These are phyloP conservation scores for Boechera divaricarpa DNA, from an alignment of 345 rosid genomes.

Conservation along the genomic window DNA sequence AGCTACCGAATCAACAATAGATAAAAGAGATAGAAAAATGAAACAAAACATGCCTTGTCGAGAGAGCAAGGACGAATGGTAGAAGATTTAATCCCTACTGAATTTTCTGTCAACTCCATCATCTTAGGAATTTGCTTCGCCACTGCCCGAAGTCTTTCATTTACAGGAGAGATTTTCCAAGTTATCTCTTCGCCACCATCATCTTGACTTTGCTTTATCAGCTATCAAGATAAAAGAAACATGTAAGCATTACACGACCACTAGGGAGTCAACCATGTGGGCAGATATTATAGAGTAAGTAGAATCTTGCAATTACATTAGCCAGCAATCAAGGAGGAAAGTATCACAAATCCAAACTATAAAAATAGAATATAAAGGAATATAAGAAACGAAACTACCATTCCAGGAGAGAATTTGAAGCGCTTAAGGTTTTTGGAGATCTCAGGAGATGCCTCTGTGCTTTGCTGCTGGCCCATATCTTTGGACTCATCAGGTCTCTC, in stretches of 20 bases:
- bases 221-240: conserved; percentile 46
- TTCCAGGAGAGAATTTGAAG: conserved; percentile 87
- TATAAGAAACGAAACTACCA: conserved; percentile 54
- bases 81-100: conserved; percentile 55
- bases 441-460: conserved; percentile 58
- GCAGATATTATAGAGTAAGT: conserved; percentile 11
- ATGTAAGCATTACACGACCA: conserved; percentile 16
- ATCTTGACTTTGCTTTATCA: conserved; percentile 93
- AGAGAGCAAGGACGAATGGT: conserved; percentile 62
- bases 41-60: conserved; percentile 52
- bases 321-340: conserved; percentile 4
- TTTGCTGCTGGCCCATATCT: conserved; percentile 36
- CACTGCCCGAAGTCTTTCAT: conserved; percentile 72
- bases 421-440: conserved; percentile 63
- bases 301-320: conserved; percentile 9
- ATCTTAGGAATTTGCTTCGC: conserved; percentile 66
- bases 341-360: neutral
- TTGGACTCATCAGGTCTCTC: conserved; percentile 39
- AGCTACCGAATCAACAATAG: conserved; percentile 21
- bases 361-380: neutral
- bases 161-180: conserved; percentile 96
- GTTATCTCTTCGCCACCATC: conserved; percentile 84
- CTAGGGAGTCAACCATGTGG: neutral
- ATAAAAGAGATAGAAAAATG: neutral
- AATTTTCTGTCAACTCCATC: conserved; percentile 54